These are phyloP conservation scores for Trichopus zeylanicus DNA, from an alignment of 116 monocot species.

Conservation along the genomic window DNA sequence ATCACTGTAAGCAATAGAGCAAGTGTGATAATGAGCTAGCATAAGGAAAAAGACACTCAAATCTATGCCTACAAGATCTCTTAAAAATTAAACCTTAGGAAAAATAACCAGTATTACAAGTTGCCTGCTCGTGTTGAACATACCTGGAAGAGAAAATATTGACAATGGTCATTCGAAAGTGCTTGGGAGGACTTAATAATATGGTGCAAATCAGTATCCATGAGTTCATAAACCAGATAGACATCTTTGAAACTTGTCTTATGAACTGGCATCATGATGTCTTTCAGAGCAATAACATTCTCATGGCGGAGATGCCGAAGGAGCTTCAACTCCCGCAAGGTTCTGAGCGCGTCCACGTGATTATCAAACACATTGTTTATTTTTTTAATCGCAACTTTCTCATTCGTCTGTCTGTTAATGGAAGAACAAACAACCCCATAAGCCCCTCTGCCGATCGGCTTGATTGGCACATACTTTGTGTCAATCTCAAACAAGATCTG, in stretches of 20 bases:
- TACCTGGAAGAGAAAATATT: constrained; percentile 85
- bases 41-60: no score
- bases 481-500: constrained; percentile 71
- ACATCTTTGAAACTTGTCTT: constrained; percentile 64
- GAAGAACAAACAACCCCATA: constrained; percentile 79
- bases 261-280: constrained; percentile 59
- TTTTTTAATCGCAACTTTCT: constrained; percentile 77
- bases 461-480: constrained; percentile 67
- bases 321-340: constrained; percentile 66
- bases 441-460: constrained; percentile 72
- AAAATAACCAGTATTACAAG: no score
- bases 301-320: constrained; percentile 61
- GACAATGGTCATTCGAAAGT: constrained; percentile 68
- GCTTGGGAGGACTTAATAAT: constrained; percentile 69
- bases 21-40: no score
- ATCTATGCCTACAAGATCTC: no score
- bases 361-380: constrained; percentile 73
- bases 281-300: constrained; percentile 71
- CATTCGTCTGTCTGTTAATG: constrained; percentile 52
- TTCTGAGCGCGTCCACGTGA: constrained; percentile 61
- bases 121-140: not conserved
- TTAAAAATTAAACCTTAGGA: no score
- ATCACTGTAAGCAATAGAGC: no score
- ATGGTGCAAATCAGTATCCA: constrained; percentile 80
- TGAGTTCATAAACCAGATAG: constrained; percentile 76